phyloP scores from a whole-genome alignment of 2,329 filamentous ascomycete species.

The Chaetoscypha palmicola region DNA sequence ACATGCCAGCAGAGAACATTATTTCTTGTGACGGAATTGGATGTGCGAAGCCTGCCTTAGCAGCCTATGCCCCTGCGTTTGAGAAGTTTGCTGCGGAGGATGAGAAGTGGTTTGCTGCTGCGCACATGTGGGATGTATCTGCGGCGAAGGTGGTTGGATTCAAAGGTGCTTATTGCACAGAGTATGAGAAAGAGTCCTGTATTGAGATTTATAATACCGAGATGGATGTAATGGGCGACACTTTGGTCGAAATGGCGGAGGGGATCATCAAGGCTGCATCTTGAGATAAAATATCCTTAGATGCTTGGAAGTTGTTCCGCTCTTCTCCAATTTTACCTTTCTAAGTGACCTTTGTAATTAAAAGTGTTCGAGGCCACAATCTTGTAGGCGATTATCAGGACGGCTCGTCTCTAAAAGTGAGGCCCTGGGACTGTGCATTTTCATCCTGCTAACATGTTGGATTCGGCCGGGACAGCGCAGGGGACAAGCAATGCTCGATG shows the following conservation, averaged over 20 bases:
- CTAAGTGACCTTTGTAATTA: too few species aligned
- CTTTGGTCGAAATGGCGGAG: slow-evolving; percentile 42
- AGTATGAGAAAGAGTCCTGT: slow-evolving; percentile 45
- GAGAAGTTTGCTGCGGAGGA: slow-evolving; percentile 33
- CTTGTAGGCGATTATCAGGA: too few species aligned
- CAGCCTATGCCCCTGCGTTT: slow-evolving; percentile 39
- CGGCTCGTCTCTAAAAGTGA: too few species aligned
- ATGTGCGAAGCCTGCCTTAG: slow-evolving; percentile 43
- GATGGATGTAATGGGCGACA: slow-evolving; percentile 44
- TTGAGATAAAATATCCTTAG: too few species aligned
- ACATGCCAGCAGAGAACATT: slow-evolving; percentile 45
- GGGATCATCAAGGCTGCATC: slow-evolving; percentile 33
- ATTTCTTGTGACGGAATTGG: slow-evolving; percentile 43
- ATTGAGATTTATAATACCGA: slow-evolving; percentile 41
- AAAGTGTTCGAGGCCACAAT: too few species aligned
- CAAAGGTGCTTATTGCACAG: slow-evolving; percentile 45
- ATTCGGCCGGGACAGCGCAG: too few species aligned
- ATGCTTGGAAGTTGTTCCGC: too few species aligned
- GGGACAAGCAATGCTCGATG: too few species aligned
- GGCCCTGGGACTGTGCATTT: too few species aligned
- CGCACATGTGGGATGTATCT: slow-evolving; percentile 53
- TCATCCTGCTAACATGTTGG: too few species aligned
- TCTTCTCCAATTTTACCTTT: too few species aligned
- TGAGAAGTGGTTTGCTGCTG: slow-evolving; percentile 50
- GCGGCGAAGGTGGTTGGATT: slow-evolving; percentile 44